A percentile compares a stretch with the other conserved stretches of the same genome.
These are phyloP conservation scores for Camellia sinensis DNA, from an alignment of 148 eudicot genomes.

Conservation along the genomic window DNA sequence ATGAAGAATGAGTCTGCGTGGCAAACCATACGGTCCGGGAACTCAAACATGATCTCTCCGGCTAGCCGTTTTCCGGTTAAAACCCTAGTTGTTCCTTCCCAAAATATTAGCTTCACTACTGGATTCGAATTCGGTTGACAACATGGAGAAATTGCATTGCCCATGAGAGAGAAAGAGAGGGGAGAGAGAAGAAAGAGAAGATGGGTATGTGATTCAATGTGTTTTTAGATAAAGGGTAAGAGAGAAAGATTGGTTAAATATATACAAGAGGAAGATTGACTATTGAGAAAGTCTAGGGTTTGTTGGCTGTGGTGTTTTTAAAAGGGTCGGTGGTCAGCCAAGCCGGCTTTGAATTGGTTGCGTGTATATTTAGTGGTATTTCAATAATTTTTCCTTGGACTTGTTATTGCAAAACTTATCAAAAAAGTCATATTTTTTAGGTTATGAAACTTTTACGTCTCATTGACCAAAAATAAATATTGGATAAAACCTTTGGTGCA, in stretches of 20 bases:
- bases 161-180: constrained; percentile 23
- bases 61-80: constrained; percentile 46
- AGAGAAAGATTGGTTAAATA: background rate
- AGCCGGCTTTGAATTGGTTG: too few relatives aligned
- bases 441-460: too few relatives aligned
- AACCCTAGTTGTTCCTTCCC: constrained; percentile 59
- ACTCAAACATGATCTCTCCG: constrained; percentile 87
- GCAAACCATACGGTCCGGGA: constrained; percentile 76
- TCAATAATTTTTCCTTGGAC: too few relatives aligned
- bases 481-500: too few relatives aligned
- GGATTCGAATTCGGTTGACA: constrained; percentile 17
- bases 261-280: too few relatives aligned
- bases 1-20: constrained; percentile 78
- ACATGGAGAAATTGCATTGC: constrained; percentile 22
- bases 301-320: too few relatives aligned
- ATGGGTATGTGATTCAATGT: background rate
- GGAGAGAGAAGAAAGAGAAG: background rate
- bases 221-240: background rate
- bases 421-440: too few relatives aligned
- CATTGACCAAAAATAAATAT: too few relatives aligned
- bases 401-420: too few relatives aligned
- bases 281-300: too few relatives aligned
- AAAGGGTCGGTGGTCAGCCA: too few relatives aligned
- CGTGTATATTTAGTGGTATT: too few relatives aligned
- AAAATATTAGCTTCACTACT: constrained; percentile 38